Base-by-base conservation (phyloP, 139 green algal genomes). In the Eudorina sp. region DNA sequence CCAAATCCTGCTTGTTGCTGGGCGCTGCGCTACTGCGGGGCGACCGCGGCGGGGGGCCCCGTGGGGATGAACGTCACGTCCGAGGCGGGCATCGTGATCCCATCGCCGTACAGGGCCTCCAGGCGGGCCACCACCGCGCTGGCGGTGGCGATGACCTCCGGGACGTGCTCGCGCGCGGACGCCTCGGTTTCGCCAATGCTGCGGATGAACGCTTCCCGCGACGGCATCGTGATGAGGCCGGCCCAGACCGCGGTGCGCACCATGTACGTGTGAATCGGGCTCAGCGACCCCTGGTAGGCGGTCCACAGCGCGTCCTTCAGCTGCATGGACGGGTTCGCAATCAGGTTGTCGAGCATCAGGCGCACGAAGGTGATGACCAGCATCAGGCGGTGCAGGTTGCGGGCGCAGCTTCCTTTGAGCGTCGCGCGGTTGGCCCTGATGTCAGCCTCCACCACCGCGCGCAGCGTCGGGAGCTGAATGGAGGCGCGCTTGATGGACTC, bases 331-430 rank as follows among this genome's bases (percentile, higher is more conserved):
- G 60, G 46, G 55, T 80, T 84, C 7, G 76, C 51, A 23, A 83
- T 21, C 69, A 95, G 83, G 53, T 93, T 89, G 27, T 45, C 40
- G 18, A 94, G 81, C 60, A 95, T 58, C 11, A 91, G 85, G 3
- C 74, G 79, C 55, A 94, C 83, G 66, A 94, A 95, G 16, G 69
- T 89, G 23, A 95, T 72, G 16, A 92, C 90, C 55, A 69, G 62
- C 43, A 79, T 88, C 16, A 95, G 73, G 18, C 92, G 85, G 75
- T 95, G 92, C n/a, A 95, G 89, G 89, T 95, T 95, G 45, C 92
- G 89, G 23, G 88, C 89, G 55, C 90, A 91, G 75, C 88, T 92
- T 60, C 89, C 83, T 83, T 95, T 94, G 16, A 53, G 19, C 2
- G 86, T 93, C 3, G 69, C 53, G 0, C 29, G 41, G 31, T 85